These are phyloP conservation scores for Xenoacremonium recifei DNA, from an alignment of 2,329 filamentous ascomycete species.

Conservation along the genomic window DNA sequence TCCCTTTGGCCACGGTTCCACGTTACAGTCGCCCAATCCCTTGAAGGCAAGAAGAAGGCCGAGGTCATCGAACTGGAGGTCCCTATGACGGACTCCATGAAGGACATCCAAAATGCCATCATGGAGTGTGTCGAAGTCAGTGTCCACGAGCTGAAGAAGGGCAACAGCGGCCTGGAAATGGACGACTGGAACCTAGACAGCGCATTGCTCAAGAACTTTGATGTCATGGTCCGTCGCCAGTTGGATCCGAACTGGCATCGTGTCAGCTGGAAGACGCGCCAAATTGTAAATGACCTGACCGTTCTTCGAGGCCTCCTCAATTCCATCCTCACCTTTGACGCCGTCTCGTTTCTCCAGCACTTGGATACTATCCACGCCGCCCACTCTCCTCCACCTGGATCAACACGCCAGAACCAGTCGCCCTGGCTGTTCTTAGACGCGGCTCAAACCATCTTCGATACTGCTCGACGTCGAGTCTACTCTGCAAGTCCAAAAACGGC, in stretches of 20 bases:
- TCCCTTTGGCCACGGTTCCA: constrained; percentile 95
- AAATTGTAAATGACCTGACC: constrained; percentile 87
- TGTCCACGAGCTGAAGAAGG: constrained; percentile 89
- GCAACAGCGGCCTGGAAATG: constrained; percentile 87
- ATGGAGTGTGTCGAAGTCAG: constrained; percentile 95
- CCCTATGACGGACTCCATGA: constrained; percentile 93
- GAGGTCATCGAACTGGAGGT: constrained; percentile 97
- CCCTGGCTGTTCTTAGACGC: constrained; percentile 97
- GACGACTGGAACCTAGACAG: constrained; percentile 97
- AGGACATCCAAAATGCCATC: constrained; percentile 87
- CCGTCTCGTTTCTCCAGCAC: constrained; percentile 88
- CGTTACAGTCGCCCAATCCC: constrained; percentile 79
- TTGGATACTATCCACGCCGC: constrained; percentile 92
- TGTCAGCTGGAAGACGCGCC: constrained; percentile 89
- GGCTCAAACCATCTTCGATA: constrained; percentile 90
- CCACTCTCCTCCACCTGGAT: constrained; percentile 83
- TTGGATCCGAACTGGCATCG: constrained; percentile 97
- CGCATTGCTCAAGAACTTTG: constrained; percentile 88
- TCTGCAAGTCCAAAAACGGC: constrained; percentile 61
- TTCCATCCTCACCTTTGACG: constrained; percentile 79
- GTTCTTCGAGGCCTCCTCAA: constrained; percentile 82
- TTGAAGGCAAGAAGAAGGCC: constrained; percentile 90
- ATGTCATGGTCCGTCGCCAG: constrained; percentile 82
- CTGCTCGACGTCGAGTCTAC: constrained; percentile 85
- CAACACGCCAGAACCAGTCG: constrained; percentile 83